Evolutionary conservation across 345 rosid genomes (phyloP).

Genomic region (Microcos paniculata): DNA sequence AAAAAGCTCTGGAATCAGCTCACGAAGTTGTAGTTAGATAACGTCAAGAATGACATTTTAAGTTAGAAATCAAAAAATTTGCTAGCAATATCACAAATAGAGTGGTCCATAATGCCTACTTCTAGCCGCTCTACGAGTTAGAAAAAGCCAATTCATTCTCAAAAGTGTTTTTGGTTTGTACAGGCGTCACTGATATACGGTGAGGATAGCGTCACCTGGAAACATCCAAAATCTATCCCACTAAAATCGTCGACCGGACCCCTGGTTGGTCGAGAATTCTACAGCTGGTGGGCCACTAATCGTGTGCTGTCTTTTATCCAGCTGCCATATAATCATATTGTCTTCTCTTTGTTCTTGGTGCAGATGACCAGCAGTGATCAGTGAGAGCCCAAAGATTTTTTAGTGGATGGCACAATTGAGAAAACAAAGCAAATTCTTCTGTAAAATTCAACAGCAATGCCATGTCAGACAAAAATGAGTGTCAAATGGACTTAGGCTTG

Average conservation of each 20-base stretch:
- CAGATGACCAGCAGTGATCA: background rate
- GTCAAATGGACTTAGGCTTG: background rate
- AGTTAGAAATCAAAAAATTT: background rate
- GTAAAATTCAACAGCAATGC: background rate
- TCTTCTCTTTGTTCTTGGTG: conserved; percentile 1
- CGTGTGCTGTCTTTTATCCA: conserved; percentile 10
- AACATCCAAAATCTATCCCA: conserved; percentile 9
- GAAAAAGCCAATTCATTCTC: background rate
- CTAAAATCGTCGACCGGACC: conserved; percentile 5
- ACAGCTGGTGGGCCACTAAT: conserved; percentile 5
- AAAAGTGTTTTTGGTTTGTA: background rate
- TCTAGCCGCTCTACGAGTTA: background rate
- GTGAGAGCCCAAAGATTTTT: background rate
- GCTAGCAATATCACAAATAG: background rate
- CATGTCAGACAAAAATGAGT: background rate
- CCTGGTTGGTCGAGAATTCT: background rate
- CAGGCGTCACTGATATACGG: background rate
- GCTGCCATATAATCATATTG: conserved; percentile 15
- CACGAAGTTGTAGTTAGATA: conserved; percentile 9
- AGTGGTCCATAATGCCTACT: conserved; percentile 8
- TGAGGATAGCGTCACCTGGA: background rate
- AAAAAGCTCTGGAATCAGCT: conserved; percentile 5
- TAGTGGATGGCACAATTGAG: background rate
- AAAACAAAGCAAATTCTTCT: background rate
- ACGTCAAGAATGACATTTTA: background rate